Base-by-base conservation (phyloP, 2,329 filamentous ascomycete species). In the Periconia sp. region DNA sequence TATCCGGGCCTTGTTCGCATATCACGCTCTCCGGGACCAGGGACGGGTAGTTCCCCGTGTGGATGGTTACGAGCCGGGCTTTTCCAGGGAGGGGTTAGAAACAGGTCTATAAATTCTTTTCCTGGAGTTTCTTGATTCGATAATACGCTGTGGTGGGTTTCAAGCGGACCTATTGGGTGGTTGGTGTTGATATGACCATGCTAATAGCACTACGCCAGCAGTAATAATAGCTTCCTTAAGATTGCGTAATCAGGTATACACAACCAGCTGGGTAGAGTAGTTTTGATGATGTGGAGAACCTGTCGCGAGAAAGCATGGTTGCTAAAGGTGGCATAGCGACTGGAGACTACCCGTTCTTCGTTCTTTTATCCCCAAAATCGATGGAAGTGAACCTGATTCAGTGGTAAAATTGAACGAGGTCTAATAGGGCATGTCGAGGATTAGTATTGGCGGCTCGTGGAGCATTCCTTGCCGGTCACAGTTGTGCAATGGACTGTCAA, bases 141-240 rank as follows among this genome's bases (percentile, higher is more conserved):
- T 23, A 19, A 14, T 15, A n/a, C 3, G 11, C 13, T 42, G 35
- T 11, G 40, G 47, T 43, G 37, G 42, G 47, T 43, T 23, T 3
- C 19, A 13, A 13, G 30, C 30, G 18, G 23, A 19, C n/a, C 23
- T 45, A 56, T 57, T 56, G 59, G 59, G 47, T 31, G 55, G 55
- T 44, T 62, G 57, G 58, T 55, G 31, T 55, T 52, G 30, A 46
- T 20, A 37, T 3, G 33, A 37, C 33, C 33, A 37, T 37, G 33
- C 13, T n/a, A 37, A 37, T 37, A 37, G 33, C 33, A 37, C 6
- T 37, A 11, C 15, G 23, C 15, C 11, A 37, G 33, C 33, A n/a
- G 33, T n/a, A 37, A 37, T 37, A 37, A 13, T 11, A 11, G 33
- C 33, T 37, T 37, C 33, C 33, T 5, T 11, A n/a, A 11, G 5